Conservation (phyloP, 2,329 filamentous ascomycete genomes). For the Colletotrichum horii region DNA sequence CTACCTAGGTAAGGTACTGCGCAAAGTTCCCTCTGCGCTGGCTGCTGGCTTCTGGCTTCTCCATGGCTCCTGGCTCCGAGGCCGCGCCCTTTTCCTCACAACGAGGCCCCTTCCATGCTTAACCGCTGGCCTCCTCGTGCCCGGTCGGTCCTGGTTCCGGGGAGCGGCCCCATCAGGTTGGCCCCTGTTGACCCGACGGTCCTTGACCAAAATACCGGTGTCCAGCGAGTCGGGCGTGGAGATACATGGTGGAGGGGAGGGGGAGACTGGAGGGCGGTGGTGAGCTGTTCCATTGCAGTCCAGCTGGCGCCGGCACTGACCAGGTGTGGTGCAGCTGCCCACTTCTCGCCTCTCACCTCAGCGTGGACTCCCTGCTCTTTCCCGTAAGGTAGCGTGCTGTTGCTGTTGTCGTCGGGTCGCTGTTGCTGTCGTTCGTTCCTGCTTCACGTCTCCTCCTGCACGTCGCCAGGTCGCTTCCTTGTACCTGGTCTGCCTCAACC, state of each 20-base stretch:
- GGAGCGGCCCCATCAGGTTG: neutral
- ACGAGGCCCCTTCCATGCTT: neutral
- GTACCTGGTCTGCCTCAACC: neutral
- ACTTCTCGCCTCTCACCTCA: neutral
- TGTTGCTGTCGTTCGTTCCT: neutral
- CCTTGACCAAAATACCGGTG: neutral
- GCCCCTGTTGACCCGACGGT: neutral
- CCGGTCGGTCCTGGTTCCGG: slow-evolving; percentile 11
- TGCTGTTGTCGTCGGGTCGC: neutral
- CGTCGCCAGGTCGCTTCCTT: neutral
- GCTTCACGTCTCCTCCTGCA: neutral
- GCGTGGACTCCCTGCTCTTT: neutral
- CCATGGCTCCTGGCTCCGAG: neutral
- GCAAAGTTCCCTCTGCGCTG: neutral
- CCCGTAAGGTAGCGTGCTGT: neutral
- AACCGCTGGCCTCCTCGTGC: slow-evolving; percentile 1
- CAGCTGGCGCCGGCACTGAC: neutral
- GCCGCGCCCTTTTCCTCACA: neutral
- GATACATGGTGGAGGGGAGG: neutral
- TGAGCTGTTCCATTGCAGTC: neutral
- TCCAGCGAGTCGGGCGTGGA: slow-evolving; percentile 1
- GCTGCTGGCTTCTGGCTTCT: neutral
- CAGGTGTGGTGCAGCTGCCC: neutral
- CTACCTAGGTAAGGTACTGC: too few species aligned
- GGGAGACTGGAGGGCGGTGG: neutral